Percentiles rank a stretch among this genome's conserved stretches.
Evolutionary conservation across 305 asterid species (phyloP).

Genomic region (Rubia peregrina): DNA sequence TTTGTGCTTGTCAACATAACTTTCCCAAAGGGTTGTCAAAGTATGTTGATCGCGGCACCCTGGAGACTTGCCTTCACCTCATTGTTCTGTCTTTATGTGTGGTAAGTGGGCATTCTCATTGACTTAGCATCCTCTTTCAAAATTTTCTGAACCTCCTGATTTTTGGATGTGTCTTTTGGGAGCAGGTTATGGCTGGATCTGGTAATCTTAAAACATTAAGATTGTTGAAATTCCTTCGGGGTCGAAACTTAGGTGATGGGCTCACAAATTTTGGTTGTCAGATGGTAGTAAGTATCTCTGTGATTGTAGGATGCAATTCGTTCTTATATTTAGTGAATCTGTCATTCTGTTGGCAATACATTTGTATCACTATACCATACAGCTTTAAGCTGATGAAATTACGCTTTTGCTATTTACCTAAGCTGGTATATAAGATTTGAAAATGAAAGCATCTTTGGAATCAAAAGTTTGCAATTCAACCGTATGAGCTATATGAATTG

Average conservation of each 20-base stretch:
- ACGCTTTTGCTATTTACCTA: too few relatives aligned
- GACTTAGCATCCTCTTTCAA: slow-evolving; percentile 1
- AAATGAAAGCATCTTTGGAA: not conserved
- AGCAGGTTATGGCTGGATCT: slow-evolving; percentile 99
- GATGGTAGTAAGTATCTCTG: slow-evolving; percentile 66
- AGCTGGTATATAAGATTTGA: not conserved
- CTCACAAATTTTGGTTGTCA: slow-evolving; percentile 71
- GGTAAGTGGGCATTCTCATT: slow-evolving; percentile 43
- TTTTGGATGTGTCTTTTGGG: slow-evolving; percentile 23
- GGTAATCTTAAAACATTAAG: slow-evolving; percentile 84
- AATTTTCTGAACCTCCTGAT: slow-evolving; percentile 12
- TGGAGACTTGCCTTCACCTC: slow-evolving; percentile 94
- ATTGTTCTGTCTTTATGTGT: slow-evolving; percentile 88
- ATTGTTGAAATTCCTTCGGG: slow-evolving; percentile 80
- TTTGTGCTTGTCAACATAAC: slow-evolving; percentile 39
- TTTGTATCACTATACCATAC: not conserved
- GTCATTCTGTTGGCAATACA: not conserved
- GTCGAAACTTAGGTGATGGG: slow-evolving; percentile 70
- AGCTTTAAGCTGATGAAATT: not conserved
- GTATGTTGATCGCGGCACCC: slow-evolving; percentile 84
- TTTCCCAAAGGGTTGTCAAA: slow-evolving; percentile 70
- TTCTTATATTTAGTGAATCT: not conserved
- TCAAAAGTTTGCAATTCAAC: not conserved
- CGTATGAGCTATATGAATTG: not conserved
- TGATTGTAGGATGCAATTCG: slow-evolving; percentile 15